Base-by-base conservation (phyloP, 441 rosid genomes). In the Erysimum pusillum region DNA sequence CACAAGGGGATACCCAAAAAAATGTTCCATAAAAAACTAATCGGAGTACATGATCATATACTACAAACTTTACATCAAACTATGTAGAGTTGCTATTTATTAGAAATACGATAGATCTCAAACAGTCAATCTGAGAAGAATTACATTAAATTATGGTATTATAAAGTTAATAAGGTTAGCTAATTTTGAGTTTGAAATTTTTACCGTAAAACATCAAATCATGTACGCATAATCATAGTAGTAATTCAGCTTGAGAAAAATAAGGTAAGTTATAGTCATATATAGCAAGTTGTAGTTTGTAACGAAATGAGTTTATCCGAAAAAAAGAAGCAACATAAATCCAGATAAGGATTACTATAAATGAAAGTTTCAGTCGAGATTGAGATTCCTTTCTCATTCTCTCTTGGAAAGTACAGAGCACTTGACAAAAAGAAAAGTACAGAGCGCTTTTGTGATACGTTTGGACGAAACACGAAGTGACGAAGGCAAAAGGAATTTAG, bases 401-500 rank as follows among this genome's bases (percentile, higher is more conserved):
- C 59, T 54, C 62, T 53, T 34, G 73, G 63, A 71, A 77, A 65
- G 56, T 58, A 77, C 49, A 64, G 12, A 6, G 2, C 54, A 8
- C 64, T 42, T 69, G 36, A 34, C 36, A 34, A 34, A 34, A 34
- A 34, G 36, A 34, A 34, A 34, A 62, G 48, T 52, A 76, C 51
- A 61, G 15, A 9, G 4, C 60, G 14, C 57, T 51, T 72, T 61
- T 78, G 71, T 67, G 75, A 62, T 72, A 6, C 14, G 11, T 68
- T 67, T 65, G 73, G 77, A 72, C 60, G 13, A 72, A 53, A 42
- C 64, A 71, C 70, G 18, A 52, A 45, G 63, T 77, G 76, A 66
- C 68, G 64, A 78, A 78, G 77, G 69, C 81, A 73, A 78, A 78
- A 73, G 66, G 81, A 78, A 67, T 73, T 61, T 78, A 73, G 81